Evolutionary conservation across 2,329 filamentous ascomycete genomes (phyloP).

Genomic region (Colletotrichum horii): DNA sequence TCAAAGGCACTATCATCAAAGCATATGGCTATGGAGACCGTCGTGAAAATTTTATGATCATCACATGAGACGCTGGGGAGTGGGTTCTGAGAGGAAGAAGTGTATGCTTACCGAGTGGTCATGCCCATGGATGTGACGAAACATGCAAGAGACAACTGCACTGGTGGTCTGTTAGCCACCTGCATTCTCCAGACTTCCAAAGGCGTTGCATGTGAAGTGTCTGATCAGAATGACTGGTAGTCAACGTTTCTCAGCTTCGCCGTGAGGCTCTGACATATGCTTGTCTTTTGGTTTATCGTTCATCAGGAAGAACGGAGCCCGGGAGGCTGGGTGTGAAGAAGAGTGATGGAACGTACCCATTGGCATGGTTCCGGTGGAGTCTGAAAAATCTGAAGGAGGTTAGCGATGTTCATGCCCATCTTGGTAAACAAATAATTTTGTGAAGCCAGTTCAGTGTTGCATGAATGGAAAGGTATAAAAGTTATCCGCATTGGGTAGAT

Average conservation of each 20-base stretch:
- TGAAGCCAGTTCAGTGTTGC: constrained; percentile 49
- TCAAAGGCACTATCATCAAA: constrained; percentile 26
- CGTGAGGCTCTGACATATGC: constrained; percentile 28
- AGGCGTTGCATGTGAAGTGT: constrained; percentile 9
- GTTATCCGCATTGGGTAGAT: constrained; percentile 62
- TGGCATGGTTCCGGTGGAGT: neutral
- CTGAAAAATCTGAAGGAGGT: constrained; percentile 7
- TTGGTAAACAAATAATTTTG: neutral
- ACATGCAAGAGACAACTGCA: neutral
- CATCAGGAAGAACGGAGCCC: constrained; percentile 22
- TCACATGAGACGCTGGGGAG: constrained; percentile 14
- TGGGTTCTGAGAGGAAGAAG: neutral
- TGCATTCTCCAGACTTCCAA: neutral
- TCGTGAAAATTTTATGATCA: constrained; percentile 26
- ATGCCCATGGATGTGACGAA: neutral
- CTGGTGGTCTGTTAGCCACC: neutral
- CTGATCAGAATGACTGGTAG: constrained; percentile 22
- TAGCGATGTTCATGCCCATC: constrained; percentile 8
- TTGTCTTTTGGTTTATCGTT: constrained; percentile 26
- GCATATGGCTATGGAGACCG: constrained; percentile 26
- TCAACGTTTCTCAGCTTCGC: constrained; percentile 25
- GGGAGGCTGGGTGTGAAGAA: neutral
- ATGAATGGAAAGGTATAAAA: constrained; percentile 63
- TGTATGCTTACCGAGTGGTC: neutral
- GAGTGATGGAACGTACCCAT: neutral